Conservation (phyloP, 2,329 filamentous ascomycete species). For the Exophiala sp. region DNA sequence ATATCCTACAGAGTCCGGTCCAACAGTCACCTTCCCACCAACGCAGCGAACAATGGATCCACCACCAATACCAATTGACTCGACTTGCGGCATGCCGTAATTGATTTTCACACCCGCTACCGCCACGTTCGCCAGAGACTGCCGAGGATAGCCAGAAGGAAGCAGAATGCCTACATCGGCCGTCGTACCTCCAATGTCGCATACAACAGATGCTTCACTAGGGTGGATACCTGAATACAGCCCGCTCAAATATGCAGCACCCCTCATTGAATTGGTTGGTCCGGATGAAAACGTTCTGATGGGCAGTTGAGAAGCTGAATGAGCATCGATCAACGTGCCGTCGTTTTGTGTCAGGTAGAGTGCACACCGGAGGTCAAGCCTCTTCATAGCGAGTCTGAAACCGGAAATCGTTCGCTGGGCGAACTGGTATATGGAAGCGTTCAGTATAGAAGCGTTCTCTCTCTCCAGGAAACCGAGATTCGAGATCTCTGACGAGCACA, state of each 20-base stretch:
- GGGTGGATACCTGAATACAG: constrained; percentile 14
- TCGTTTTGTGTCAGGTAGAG: constrained; percentile 64
- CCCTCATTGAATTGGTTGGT: constrained; percentile 62
- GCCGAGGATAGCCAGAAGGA: too few species aligned
- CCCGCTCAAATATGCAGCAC: constrained; percentile 56
- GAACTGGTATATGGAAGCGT: constrained; percentile 58
- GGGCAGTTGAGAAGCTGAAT: constrained; percentile 50
- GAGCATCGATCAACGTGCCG: constrained; percentile 56
- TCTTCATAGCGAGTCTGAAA: constrained; percentile 52
- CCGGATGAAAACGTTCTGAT: constrained; percentile 62
- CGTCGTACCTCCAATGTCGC: too few species aligned
- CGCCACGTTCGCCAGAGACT: too few species aligned
- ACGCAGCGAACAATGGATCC: too few species aligned
- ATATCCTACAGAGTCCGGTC: too few species aligned
- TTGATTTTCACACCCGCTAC: too few species aligned
- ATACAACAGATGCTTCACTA: too few species aligned
- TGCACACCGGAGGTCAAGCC: constrained; percentile 50
- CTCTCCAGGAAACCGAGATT: constrained; percentile 50
- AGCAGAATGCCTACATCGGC: too few species aligned
- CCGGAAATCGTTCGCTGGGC: constrained; percentile 55
- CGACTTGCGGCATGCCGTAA: too few species aligned
- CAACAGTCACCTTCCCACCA: too few species aligned
- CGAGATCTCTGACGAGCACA: too few species aligned
- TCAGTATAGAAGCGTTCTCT: constrained; percentile 63
- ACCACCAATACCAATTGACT: too few species aligned